A percentile compares a stretch with the other conserved stretches of the same genome.
These are phyloP conservation scores for Starmera amethionina DNA, from an alignment of 805 yeast species.

Conservation along the genomic window DNA sequence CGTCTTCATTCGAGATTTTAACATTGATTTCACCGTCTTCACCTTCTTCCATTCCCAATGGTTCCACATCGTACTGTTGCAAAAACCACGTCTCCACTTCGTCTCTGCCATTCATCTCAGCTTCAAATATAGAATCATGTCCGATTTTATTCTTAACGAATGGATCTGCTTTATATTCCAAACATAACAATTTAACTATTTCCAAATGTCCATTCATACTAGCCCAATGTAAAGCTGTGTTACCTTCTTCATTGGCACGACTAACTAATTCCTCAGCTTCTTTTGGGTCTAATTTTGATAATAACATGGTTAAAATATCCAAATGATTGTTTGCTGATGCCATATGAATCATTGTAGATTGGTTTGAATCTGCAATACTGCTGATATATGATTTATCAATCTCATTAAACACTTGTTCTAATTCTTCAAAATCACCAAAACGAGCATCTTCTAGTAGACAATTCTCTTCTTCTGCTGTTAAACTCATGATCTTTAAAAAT, in stretches of 20 bases:
- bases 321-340: slow-evolving; percentile 92
- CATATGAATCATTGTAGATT: slow-evolving; percentile 82
- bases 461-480: slow-evolving; percentile 69
- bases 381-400: slow-evolving; percentile 33
- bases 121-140: slow-evolving; percentile 83
- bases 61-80: slow-evolving; percentile 60
- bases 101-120: slow-evolving; percentile 67
- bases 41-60: slow-evolving; percentile 31
- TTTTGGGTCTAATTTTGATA: slow-evolving; percentile 35
- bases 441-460: slow-evolving; percentile 78
- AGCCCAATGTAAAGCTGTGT: slow-evolving; percentile 97
- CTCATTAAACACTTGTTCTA: slow-evolving; percentile 57
- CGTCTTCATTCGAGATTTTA: slow-evolving; percentile 20
- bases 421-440: slow-evolving; percentile 72
- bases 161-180: slow-evolving; percentile 71
- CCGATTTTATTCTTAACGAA: slow-evolving; percentile 62
- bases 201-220: slow-evolving; percentile 76
- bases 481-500: slow-evolving; percentile 19
- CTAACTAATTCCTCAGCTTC: slow-evolving; percentile 40
- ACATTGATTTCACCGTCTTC: slow-evolving; percentile 36
- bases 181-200: slow-evolving; percentile 61
- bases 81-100: slow-evolving; percentile 74
- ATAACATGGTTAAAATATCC: slow-evolving; percentile 52
- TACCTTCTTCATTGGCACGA: slow-evolving; percentile 67
- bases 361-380: slow-evolving; percentile 53